Evolutionary conservation across 352 stramenopile species (phyloP).

Genomic region (Pythium monospermum): DNA sequence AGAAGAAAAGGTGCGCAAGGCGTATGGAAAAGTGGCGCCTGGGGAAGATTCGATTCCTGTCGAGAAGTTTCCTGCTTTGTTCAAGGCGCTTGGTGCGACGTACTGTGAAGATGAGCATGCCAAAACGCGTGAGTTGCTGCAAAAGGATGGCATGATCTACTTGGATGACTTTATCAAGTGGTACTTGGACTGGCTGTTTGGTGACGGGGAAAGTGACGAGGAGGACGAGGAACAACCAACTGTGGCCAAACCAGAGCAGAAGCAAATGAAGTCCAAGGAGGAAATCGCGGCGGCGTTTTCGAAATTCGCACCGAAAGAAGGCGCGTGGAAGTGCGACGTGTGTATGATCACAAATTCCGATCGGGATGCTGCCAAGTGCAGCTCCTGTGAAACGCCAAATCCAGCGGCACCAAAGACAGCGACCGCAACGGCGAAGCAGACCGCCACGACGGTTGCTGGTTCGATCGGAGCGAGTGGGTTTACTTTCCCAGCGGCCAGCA

Average conservation of each 20-base stretch:
- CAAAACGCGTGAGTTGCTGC: conserved; percentile 29
- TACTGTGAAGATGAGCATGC: conserved; percentile 56
- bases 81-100: conserved; percentile 49
- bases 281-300: conserved; percentile 44
- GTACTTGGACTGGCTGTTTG: conserved; percentile 67
- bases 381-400: conserved; percentile 43
- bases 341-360: conserved; percentile 46
- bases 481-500: conserved; percentile 26
- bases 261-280: conserved; percentile 50
- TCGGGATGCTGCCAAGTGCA: conserved; percentile 33
- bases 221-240: conserved; percentile 24
- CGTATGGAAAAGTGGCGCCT: conserved; percentile 38
- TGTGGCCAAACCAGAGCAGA: conserved; percentile 6
- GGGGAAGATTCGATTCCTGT: conserved; percentile 27
- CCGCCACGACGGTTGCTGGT: conserved; percentile 23
- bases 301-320: conserved; percentile 45
- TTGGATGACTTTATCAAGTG: conserved; percentile 52
- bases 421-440: not conserved
- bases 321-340: conserved; percentile 49
- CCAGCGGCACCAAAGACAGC: conserved; percentile 32
- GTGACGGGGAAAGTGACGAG: conserved; percentile 41
- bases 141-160: conserved; percentile 44
- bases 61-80: conserved; percentile 46
- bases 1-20: conserved; percentile 36
- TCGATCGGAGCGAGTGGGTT: conserved; percentile 35